Conservation (phyloP, 1,284 basidiomycete species). For the Porogramme epimiltina region DNA sequence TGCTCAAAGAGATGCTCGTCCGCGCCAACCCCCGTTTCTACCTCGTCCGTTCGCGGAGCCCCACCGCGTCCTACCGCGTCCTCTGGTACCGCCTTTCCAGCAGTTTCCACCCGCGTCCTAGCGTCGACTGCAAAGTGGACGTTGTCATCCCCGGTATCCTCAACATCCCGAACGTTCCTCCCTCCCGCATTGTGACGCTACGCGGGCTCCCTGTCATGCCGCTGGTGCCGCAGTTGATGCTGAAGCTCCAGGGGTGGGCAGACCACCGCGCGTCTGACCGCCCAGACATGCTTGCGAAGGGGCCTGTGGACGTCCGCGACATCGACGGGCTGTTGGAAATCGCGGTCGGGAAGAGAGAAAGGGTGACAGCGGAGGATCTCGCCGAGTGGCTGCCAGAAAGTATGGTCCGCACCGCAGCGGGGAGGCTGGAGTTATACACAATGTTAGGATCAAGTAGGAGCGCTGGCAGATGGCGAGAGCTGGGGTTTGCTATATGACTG, state of each 20-base stretch:
- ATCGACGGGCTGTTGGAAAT: slow-evolving; percentile 43
- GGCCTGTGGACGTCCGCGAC: slow-evolving; percentile 44
- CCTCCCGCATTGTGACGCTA: slow-evolving; percentile 26
- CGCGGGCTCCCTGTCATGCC: slow-evolving; percentile 45
- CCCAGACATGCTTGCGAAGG: slow-evolving; percentile 38
- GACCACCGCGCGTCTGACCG: slow-evolving; percentile 42
- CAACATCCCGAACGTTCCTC: slow-evolving; percentile 43
- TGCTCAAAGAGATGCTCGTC: slow-evolving; percentile 44
- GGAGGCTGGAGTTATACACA: too few species aligned
- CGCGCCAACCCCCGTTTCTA: slow-evolving; percentile 38
- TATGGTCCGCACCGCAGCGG: not conserved
- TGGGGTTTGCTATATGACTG: too few species aligned
- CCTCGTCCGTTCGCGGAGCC: slow-evolving; percentile 41
- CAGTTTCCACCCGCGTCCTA: not conserved
- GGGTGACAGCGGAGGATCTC: not conserved
- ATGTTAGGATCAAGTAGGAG: too few species aligned
- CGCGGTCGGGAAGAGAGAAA: slow-evolving; percentile 19
- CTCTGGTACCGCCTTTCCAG: slow-evolving; percentile 42
- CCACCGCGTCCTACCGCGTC: slow-evolving; percentile 43
- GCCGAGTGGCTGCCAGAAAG: not conserved
- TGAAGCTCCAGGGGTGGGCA: slow-evolving; percentile 54
- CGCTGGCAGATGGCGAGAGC: too few species aligned
- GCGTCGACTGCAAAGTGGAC: slow-evolving; percentile 49
- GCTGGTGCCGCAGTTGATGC: slow-evolving; percentile 43
- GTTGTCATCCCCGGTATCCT: slow-evolving; percentile 48